Evolutionary conservation across 306 rosid genomes (phyloP), one percentile per base, ranked within the genome.

Genomic region (Corylus heterophylla): DNA sequence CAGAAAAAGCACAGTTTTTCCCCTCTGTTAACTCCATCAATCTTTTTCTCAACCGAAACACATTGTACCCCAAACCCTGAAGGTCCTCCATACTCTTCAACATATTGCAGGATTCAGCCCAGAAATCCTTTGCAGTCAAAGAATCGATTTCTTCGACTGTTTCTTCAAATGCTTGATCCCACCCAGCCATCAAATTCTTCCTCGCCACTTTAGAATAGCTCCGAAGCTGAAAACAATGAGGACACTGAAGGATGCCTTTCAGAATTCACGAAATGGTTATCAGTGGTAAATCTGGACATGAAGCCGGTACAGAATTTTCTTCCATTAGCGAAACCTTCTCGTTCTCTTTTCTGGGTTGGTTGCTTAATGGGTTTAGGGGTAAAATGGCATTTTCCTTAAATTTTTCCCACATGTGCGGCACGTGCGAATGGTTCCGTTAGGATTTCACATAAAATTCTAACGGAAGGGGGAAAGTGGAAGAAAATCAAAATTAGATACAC

Each of bases 1-100:
- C 47, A 17, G 59, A 63, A 4, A 82, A 5, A 17, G 52, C 73
- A 31, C 18, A 54, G 62, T 17, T 27, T 2, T 37, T 12, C 17
- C 69, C 67, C 42, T 77, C 73, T 3, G 22, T 25, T 44, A 66
- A 54, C 48, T 55, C 85, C 71, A 77, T 39, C 74, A 78, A 54
- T 27, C 82, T 73, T 66, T 39, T 76, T 22, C 85, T 73, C 5
- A 74, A 58, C 44, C 45, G 75, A 78, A 78, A 0, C 70, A 82
- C 85, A 31, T 71, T 82, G 48, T 72, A 82, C n/a, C 79, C 85
- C 42, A 82, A 67, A 12, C 72, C 47, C 13, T 82, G 82, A 73
- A 82, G 74, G 3, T 78, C 85, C 79, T 35, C 82, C 78, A 49
- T 47, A 20, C 72, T 62, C 82, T 73, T 67, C 75, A 76, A 78